Conservation (phyloP, 257 asterid genomes). For the Nicotiana tabacum region DNA sequence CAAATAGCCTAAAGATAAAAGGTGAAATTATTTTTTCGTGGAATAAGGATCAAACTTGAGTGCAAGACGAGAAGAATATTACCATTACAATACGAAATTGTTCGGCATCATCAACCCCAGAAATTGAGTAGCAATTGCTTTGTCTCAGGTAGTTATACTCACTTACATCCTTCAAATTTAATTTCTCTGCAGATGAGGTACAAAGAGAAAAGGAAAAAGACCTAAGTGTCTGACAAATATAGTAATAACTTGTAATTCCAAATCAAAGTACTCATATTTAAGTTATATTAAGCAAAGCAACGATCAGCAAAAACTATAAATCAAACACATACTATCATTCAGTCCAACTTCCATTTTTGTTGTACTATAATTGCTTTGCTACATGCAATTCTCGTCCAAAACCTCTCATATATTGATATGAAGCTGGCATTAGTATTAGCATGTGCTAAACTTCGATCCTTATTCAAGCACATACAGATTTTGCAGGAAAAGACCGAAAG, state of each 20-base stretch:
- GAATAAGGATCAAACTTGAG: neutral
- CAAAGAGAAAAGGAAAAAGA: slow-evolving; percentile 1
- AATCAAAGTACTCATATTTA: neutral
- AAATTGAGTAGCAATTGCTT: slow-evolving; percentile 70
- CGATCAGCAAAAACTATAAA: neutral
- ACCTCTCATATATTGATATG: slow-evolving; percentile 1
- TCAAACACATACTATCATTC: slow-evolving; percentile 2
- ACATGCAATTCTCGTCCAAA: slow-evolving; percentile 4
- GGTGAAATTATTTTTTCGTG: neutral
- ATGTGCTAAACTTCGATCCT: neutral
- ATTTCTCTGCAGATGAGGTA: slow-evolving; percentile 53
- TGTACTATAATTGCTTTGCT: neutral
- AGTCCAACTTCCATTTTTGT: neutral
- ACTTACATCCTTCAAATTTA: slow-evolving; percentile 58
- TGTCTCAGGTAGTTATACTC: slow-evolving; percentile 82
- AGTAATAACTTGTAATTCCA: neutral
- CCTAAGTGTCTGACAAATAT: neutral
- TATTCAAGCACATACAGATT: neutral
- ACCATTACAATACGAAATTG: slow-evolving; percentile 77
- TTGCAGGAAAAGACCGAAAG: neutral
- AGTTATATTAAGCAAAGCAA: neutral
- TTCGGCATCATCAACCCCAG: slow-evolving; percentile 95
- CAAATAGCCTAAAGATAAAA: neutral
- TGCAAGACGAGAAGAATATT: slow-evolving; percentile 7
- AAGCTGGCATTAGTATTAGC: neutral